phyloP scores from a whole-genome alignment of 257 asterid species.

The Lantana camara region DNA sequence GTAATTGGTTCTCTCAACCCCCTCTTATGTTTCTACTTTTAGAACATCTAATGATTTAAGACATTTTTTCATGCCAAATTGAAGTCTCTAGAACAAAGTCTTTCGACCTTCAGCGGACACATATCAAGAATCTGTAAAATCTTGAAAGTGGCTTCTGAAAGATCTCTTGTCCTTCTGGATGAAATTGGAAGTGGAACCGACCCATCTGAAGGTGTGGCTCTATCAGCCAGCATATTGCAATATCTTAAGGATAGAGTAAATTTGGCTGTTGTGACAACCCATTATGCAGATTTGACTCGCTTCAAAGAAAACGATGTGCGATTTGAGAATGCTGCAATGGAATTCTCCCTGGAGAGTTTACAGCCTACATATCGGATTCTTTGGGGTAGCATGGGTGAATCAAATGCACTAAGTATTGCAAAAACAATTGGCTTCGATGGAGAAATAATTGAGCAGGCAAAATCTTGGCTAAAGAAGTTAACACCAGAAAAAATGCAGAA shows the following conservation, averaged over 20 bases:
- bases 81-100: slow-evolving; percentile 93
- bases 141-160: slow-evolving; percentile 74
- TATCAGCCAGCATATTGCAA: slow-evolving; percentile 81
- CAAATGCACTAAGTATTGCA: slow-evolving; percentile 89
- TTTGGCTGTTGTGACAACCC: slow-evolving; percentile 93
- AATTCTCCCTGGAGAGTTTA: slow-evolving; percentile 75
- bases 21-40: slow-evolving; percentile 15
- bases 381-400: slow-evolving; percentile 93
- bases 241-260: slow-evolving; percentile 82
- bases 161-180: slow-evolving; percentile 90
- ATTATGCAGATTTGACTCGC: slow-evolving; percentile 84
- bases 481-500: slow-evolving; percentile 83
- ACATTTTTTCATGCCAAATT: slow-evolving; percentile 30
- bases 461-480: slow-evolving; percentile 75
- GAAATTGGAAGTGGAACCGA: slow-evolving; percentile 99
- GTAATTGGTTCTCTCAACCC: slow-evolving; percentile 45
- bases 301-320: slow-evolving; percentile 73
- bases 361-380: slow-evolving; percentile 85
- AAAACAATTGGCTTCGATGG: slow-evolving; percentile 76
- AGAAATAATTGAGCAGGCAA: slow-evolving; percentile 61
- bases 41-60: slow-evolving; percentile 30
- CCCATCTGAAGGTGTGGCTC: slow-evolving; percentile 98
- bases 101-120: slow-evolving; percentile 97
- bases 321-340: slow-evolving; percentile 98
- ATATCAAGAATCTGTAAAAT: slow-evolving; percentile 71